Base-by-base conservation (phyloP, 75 land plant species). In the Gnetum montanum region DNA sequence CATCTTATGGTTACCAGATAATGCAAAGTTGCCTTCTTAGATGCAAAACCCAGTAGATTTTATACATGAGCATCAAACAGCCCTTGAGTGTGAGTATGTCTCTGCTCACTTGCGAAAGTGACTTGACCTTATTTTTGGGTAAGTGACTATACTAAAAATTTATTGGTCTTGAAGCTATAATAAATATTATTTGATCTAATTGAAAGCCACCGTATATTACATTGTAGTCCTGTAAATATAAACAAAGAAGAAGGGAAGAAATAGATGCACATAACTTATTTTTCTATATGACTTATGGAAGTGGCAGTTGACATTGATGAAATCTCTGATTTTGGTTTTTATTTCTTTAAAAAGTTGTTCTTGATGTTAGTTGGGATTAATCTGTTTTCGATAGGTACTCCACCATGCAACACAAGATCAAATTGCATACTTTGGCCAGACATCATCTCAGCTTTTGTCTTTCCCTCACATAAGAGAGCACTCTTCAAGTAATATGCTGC, bases 101-200 rank as follows among this genome's bases (percentile, higher is more conserved):
- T 95, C 99, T 48, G 79, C 77, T 11, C 85, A 95, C 70, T 70
- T 95, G 45, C 80, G 90, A 69, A 84, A 95, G 48, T 95, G 99
- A 97, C 79, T 95, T 65, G 97, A 95, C 47, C 86, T 95, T 22
- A 84, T 95, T 62, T 95, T 95, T 79, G 99, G 99, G 99, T 95
- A 69, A 41, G n/a, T n/a, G n/a, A n/a, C n/a, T n/a, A n/a, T n/a
- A n/a, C n/a, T n/a, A n/a, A n/a, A n/a, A n/a, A n/a, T n/a, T n/a
- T n/a, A n/a, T n/a, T n/a, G n/a, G n/a, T n/a, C n/a, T n/a, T n/a
- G n/a, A n/a, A n/a, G n/a, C n/a, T n/a, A n/a, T n/a, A n/a, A n/a
- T n/a, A n/a, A n/a, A n/a, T n/a, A n/a, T n/a, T n/a, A n/a, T n/a
- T n/a, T n/a, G n/a, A n/a, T n/a, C n/a, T n/a, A n/a, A n/a, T n/a